Percentiles rank a stretch among this genome's conserved stretches.
Conservation (phyloP, 441 rosid species). For the Geranium incanum region DNA sequence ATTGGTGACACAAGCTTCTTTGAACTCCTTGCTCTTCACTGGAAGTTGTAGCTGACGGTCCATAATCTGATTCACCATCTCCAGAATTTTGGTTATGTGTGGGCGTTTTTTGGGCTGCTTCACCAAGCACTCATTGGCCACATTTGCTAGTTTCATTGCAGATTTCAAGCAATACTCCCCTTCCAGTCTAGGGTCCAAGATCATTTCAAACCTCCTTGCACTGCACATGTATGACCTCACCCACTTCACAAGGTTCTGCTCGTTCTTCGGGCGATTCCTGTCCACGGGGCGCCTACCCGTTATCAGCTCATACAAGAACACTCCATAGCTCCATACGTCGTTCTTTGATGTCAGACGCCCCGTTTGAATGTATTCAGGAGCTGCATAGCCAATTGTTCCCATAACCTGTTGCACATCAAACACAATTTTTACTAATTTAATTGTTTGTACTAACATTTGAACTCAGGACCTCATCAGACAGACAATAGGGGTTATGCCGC, state of each 20-base stretch:
- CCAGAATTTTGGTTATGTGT: conserved; percentile 82
- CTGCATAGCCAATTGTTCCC: conserved; percentile 90
- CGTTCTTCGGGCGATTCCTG: conserved; percentile 60
- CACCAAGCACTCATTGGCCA: conserved; percentile 68
- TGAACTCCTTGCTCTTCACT: conserved; percentile 26
- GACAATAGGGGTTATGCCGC: no score
- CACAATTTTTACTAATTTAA: background rate
- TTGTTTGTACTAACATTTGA: no score
- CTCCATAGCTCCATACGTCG: conserved; percentile 92
- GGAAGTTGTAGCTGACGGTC: conserved; percentile 33
- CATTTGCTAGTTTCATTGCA: conserved; percentile 52
- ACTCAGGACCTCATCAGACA: no score
- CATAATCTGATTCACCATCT: conserved; percentile 48
- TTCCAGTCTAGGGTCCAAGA: conserved; percentile 66
- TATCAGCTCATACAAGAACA: conserved; percentile 80
- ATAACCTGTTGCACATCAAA: conserved; percentile 45
- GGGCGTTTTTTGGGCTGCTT: conserved; percentile 70
- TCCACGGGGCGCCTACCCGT: conserved; percentile 83
- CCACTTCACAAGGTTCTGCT: conserved; percentile 87
- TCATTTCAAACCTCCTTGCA: conserved; percentile 40
- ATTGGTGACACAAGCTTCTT: conserved; percentile 16
- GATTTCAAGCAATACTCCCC: conserved; percentile 44
- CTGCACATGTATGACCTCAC: conserved; percentile 63
- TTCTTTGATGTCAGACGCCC: conserved; percentile 80
- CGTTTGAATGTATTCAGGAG: conserved; percentile 80